These are phyloP conservation scores for Dinochytrium kinnereticum DNA, from an alignment of 371 early-diverging fungal species.

Conservation along the genomic window DNA sequence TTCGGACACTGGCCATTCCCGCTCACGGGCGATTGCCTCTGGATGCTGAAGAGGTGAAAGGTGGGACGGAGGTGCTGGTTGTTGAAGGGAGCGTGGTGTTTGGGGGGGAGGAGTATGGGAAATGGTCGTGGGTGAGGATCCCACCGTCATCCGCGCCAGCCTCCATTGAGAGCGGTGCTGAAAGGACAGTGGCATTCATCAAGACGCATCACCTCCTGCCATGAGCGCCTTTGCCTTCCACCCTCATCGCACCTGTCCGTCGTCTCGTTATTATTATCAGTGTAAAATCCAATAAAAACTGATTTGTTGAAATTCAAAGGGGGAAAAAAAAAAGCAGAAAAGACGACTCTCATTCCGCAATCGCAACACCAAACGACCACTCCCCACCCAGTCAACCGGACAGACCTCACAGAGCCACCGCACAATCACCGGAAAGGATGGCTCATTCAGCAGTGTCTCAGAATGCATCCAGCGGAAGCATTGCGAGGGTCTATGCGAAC, in stretches of 20 bases:
- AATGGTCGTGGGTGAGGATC: slow-evolving; percentile 22
- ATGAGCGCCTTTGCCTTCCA: slow-evolving; percentile 8
- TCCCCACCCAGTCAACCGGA: too few relatives aligned
- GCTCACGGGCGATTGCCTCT: not conserved
- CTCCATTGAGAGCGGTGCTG: too few relatives aligned
- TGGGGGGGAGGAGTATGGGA: slow-evolving; percentile 12
- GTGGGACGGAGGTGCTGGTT: slow-evolving; percentile 24
- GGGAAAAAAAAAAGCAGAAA: slow-evolving; percentile 5
- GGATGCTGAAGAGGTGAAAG: not conserved
- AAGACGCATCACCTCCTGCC: not conserved
- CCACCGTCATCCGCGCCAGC: too few relatives aligned
- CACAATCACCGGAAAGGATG: too few relatives aligned
- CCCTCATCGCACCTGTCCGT: slow-evolving; percentile 2
- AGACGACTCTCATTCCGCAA: too few relatives aligned
- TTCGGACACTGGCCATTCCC: not conserved
- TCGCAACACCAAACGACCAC: too few relatives aligned
- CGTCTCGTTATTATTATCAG: too few relatives aligned
- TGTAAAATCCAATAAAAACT: not conserved
- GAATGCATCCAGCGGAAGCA: not conserved
- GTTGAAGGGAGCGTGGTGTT: slow-evolving; percentile 12
- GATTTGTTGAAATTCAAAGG: not conserved
- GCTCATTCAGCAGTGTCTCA: not conserved
- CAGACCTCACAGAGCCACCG: too few relatives aligned
- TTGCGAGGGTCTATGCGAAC: slow-evolving; percentile 73
- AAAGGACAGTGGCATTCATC: not conserved